Conservation (phyloP, 345 rosid genomes). For the Salix dunnii region DNA sequence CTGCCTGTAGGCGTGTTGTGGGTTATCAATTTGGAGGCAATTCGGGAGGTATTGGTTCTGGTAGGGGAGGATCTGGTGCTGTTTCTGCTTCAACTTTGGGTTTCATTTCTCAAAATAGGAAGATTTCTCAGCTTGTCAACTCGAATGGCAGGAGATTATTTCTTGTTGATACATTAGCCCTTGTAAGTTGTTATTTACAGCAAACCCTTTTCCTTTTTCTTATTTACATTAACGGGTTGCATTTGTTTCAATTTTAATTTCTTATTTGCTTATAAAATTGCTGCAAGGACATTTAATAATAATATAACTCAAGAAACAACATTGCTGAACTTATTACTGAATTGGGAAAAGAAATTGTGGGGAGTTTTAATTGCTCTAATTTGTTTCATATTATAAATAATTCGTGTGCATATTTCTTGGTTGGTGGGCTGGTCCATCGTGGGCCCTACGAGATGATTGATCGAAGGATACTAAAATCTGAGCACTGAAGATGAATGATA, state of each 20-base stretch:
- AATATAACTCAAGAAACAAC: not conserved
- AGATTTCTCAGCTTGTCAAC: slow-evolving; percentile 23
- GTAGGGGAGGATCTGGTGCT: slow-evolving; percentile 34
- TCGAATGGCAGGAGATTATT: slow-evolving; percentile 20
- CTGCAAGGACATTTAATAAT: not conserved
- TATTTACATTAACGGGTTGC: not conserved
- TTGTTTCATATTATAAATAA: too few species aligned
- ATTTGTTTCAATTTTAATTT: not conserved
- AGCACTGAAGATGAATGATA: too few species aligned
- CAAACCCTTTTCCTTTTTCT: not conserved
- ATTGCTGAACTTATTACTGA: not conserved
- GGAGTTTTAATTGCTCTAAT: too few species aligned
- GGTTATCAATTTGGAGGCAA: slow-evolving; percentile 32
- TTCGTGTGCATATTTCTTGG: too few species aligned
- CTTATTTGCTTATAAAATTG: not conserved
- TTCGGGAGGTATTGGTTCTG: slow-evolving; percentile 14
- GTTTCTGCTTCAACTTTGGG: slow-evolving; percentile 5
- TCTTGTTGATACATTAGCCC: slow-evolving; percentile 30
- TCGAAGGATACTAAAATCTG: too few species aligned
- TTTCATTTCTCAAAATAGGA: slow-evolving; percentile 13
- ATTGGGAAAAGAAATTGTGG: too few species aligned
- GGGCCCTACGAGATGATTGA: too few species aligned
- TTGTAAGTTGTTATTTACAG: slow-evolving; percentile 8
- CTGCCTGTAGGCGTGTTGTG: slow-evolving; percentile 40
- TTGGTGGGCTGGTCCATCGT: too few species aligned